phyloP scores from a whole-genome alignment of 495 filamentous ascomycete species.

The Podospora pseudoanserina region DNA sequence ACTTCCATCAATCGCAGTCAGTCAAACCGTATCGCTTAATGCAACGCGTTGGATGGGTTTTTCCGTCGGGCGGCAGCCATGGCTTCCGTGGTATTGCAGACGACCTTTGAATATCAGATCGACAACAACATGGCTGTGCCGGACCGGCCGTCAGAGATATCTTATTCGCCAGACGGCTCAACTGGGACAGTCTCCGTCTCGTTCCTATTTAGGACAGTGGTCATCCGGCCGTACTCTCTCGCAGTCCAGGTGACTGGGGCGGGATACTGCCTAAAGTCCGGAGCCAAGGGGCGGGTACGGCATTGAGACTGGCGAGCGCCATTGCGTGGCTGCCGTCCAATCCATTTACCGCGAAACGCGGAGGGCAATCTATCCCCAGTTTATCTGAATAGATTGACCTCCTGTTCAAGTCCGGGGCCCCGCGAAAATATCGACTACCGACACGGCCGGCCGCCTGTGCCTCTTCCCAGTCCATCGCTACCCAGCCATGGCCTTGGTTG shows the following conservation, averaged over 20 bases:
- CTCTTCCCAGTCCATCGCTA: conserved; percentile 8
- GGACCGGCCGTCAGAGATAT: not conserved
- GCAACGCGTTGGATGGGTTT: not conserved
- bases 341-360: conserved; percentile 10
- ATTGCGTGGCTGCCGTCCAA: conserved; percentile 20
- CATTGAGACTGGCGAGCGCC: conserved; percentile 29
- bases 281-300: conserved; percentile 21
- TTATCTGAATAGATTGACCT: conserved; percentile 34
- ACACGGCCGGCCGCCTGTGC: conserved; percentile 23
- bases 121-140: conserved; percentile 8
- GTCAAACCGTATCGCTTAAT: not conserved
- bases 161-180: conserved; percentile 24
- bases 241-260: conserved; percentile 6
- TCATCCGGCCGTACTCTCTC: conserved; percentile 13
- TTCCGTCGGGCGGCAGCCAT: conserved; percentile 10
- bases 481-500: conserved; percentile 19
- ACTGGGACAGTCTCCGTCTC: conserved; percentile 26
- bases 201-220: conserved; percentile 16
- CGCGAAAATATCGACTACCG: conserved; percentile 29
- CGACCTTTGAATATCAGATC: conserved; percentile 11
- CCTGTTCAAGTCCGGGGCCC: conserved; percentile 31
- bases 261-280: conserved; percentile 29
- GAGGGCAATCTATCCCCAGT: conserved; percentile 29
- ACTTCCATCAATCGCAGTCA: conserved; percentile 18
- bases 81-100: conserved; percentile 8